Evolutionary conservation across 2,329 filamentous ascomycete species (phyloP), one percentile per base, ranked within the genome.

Genomic region (Zymoseptoria crescenta): DNA sequence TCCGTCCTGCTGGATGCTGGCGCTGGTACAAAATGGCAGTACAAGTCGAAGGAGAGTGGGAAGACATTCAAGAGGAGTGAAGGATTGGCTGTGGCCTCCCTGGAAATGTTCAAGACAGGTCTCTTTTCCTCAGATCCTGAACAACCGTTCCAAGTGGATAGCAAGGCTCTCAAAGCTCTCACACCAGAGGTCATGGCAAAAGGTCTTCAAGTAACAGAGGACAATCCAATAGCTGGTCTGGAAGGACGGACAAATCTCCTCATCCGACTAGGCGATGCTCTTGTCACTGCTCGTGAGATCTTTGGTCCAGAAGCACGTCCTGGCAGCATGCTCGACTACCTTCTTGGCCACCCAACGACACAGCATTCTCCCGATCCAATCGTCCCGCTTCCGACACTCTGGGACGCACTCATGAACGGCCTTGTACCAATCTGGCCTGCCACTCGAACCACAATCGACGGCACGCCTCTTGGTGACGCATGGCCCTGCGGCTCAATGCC

Each of bases 81-180:
- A 74, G 92, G 92, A 8, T 81, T 96, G 57, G 92, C 92, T 8
- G 86, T 88, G 8, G 85, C 85, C 50, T 86, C 83, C 71, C 71
- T 87, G 67, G 92, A 96, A 67, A 96, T 96, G 92, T 96, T 96
- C 82, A 96, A 96, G 76, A 80, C 83, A 13, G 94, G 94, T 35
- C 71, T 90, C 35, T 97, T 97, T 76, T 96, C 91, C 64, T 89
- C 91, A 74, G 84, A 93, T 70, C 80, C 84, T 2, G 81, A 77
- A 59, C 91, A 96, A 75, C 91, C 91, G 55, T 90, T 85, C 70
- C 92, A 96, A 73, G 94, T 97, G 28, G 93, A 99, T 76, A 91
- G 87, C 64, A 84, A 84, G 5, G 94, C 87, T 0, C 78, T 99
- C 65, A 85, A 83, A 67, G 84, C 80, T 58, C 75, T 97, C 59